Evolutionary conservation across 257 asterid species (phyloP).

Genomic region (Ophiorrhiza pumila): DNA sequence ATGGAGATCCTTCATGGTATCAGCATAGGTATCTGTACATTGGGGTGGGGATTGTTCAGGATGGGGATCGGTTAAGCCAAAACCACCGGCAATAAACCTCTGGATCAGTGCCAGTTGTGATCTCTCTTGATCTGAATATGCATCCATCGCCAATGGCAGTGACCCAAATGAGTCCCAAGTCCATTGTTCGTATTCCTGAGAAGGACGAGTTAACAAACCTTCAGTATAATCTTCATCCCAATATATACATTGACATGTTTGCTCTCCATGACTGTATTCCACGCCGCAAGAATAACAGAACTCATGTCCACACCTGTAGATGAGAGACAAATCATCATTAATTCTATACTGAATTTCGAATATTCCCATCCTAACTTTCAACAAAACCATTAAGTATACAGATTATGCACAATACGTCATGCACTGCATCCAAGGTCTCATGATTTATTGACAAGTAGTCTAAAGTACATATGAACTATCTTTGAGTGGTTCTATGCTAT

Average conservation of each 20-base stretch:
- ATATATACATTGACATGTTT: conserved; percentile 61
- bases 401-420: not conserved
- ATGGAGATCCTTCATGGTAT: conserved; percentile 87
- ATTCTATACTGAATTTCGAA: no score
- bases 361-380: not conserved
- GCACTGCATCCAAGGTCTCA: not conserved
- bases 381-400: not conserved
- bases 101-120: conserved; percentile 91
- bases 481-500: not conserved
- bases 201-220: conserved; percentile 37
- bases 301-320: conserved; percentile 78
- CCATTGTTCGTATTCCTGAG: conserved; percentile 76
- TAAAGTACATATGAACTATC: not conserved
- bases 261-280: conserved; percentile 49
- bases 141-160: conserved; percentile 68
- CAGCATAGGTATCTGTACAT: conserved; percentile 74
- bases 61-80: conserved; percentile 57
- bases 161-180: conserved; percentile 87
- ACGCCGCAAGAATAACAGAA: conserved; percentile 81
- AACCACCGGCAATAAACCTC: conserved; percentile 85
- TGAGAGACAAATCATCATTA: not conserved
- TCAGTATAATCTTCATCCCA: conserved; percentile 60
- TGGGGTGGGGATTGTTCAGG: conserved; percentile 63
- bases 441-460: not conserved
- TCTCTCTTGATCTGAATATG: conserved; percentile 90